phyloP scores from a whole-genome alignment of 2,329 filamentous ascomycete species.

The Verticillium klebahnii region DNA sequence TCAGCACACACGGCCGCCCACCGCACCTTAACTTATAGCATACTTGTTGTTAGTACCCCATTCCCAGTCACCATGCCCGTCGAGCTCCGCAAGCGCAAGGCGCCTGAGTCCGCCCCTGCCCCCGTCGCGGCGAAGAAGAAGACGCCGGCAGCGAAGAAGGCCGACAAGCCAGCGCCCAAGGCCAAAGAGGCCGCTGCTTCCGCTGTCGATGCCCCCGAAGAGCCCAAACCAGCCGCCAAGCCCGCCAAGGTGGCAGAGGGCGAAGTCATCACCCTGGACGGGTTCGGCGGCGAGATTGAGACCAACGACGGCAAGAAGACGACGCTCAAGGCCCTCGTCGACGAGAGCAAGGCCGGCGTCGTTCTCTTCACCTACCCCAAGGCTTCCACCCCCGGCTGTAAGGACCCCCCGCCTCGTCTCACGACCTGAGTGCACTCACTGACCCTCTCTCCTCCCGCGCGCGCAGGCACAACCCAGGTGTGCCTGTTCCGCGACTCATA shows the following conservation, averaged over 20 bases:
- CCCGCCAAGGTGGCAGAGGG: slow-evolving; percentile 45
- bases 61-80: slow-evolving; percentile 42
- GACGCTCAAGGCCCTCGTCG: slow-evolving; percentile 73
- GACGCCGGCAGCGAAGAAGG: slow-evolving; percentile 19
- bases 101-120: slow-evolving; percentile 39
- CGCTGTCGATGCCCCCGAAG: slow-evolving; percentile 4
- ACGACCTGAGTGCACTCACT: neutral
- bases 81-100: slow-evolving; percentile 59
- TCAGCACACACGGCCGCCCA: neutral
- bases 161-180: slow-evolving; percentile 21
- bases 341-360: slow-evolving; percentile 78
- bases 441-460: neutral
- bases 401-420: slow-evolving; percentile 30
- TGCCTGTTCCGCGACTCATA: slow-evolving; percentile 91
- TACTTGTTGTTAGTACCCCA: neutral
- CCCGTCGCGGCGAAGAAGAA: slow-evolving; percentile 30
- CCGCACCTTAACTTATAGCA: neutral
- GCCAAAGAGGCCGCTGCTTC: slow-evolving; percentile 27
- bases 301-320: slow-evolving; percentile 80
- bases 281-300: slow-evolving; percentile 69
- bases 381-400: slow-evolving; percentile 92
- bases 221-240: slow-evolving; percentile 22
- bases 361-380: slow-evolving; percentile 95
- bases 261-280: slow-evolving; percentile 50
- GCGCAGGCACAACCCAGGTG: slow-evolving; percentile 80